Base-by-base conservation (phyloP, 345 rosid species). In the Rhodamnia argentea region DNA sequence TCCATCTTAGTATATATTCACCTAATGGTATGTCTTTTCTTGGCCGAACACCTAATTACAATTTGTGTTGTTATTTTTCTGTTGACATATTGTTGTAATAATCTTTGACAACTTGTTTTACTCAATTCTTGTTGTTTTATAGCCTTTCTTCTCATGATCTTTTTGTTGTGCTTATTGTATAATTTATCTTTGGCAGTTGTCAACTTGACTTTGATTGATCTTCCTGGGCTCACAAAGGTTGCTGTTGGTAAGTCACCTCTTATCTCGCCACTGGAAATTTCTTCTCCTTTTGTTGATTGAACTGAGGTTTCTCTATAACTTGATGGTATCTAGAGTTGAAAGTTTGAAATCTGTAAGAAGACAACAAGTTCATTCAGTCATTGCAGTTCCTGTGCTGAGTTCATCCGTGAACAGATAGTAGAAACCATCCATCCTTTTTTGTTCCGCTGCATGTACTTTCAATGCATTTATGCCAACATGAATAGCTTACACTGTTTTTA, bases 221-320 rank as follows among this genome's bases (percentile, higher is more conserved):
- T 98, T 91, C 99, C 99, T 42, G 99, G 99, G 86, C 99, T 98
- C 76, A 98, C 99, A 52, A 98, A 98, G 93, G 98, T 98, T 54
- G 99, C 99, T 82, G 93, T 98, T 83, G 99, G 99, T 98, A 89
- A 93, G 95, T 92, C 83, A 37, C 32, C 32, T 83, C 70, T 37
- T 83, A 1, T 60, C 29, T 83, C 62, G 37, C 64, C 54, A 53
- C 27, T 60, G 13, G 57, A 52, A 27, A 15, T 53, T 16, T 59
- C 4, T 52, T 55, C 82, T 64, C 42, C 44, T 52, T 83, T 83
- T 83, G 81, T 22, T 37, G 1, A 44, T 37, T 37, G 47, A 37
- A 37, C 37, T 70, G 81, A 70, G 47, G 55, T 29, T 83, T 82
- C 55, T 52, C 58, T 22, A 20, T 70, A 70, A 37, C 81, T 37